Conservation (phyloP, 169 alveolate genomes). For the Babesia sp. region DNA sequence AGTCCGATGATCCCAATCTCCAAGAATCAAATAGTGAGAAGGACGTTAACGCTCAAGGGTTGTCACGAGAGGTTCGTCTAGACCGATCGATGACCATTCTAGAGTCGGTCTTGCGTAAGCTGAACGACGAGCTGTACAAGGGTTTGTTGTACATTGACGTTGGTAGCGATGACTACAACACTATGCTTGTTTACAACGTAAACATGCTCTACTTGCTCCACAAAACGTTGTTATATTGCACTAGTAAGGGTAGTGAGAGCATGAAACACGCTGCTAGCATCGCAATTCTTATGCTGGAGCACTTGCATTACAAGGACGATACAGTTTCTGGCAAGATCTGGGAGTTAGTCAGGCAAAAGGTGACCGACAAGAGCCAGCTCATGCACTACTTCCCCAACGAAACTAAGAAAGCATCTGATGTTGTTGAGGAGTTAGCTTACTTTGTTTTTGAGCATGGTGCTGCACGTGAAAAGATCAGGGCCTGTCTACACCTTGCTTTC, state of each 20-base stretch:
- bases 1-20: constrained; percentile 19
- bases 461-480: constrained; percentile 80
- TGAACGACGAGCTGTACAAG: constrained; percentile 83
- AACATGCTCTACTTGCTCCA: constrained; percentile 76
- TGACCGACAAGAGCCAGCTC: constrained; percentile 18
- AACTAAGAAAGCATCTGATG: constrained; percentile 59
- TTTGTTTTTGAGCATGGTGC: constrained; percentile 81
- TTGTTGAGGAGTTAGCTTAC: constrained; percentile 69
- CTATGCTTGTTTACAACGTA: constrained; percentile 75
- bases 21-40: constrained; percentile 53
- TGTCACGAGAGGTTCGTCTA: constrained; percentile 23
- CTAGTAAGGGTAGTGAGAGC: constrained; percentile 66
- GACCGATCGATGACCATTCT: constrained; percentile 76
- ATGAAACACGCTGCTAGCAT: constrained; percentile 69
- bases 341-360: constrained; percentile 63
- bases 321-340: constrained; percentile 50
- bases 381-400: constrained; percentile 53
- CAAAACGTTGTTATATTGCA: constrained; percentile 69
- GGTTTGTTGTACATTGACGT: constrained; percentile 85
- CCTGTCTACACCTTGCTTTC: constrained; percentile 85
- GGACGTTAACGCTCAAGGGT: constrained; percentile 36
- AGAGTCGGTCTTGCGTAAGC: constrained; percentile 79
- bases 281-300: constrained; percentile 80
- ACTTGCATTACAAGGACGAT: constrained; percentile 81
- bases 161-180: constrained; percentile 81